These are phyloP conservation scores for Zymoseptoria ardabiliae DNA, from an alignment of 2,329 filamentous ascomycete species.

Conservation along the genomic window DNA sequence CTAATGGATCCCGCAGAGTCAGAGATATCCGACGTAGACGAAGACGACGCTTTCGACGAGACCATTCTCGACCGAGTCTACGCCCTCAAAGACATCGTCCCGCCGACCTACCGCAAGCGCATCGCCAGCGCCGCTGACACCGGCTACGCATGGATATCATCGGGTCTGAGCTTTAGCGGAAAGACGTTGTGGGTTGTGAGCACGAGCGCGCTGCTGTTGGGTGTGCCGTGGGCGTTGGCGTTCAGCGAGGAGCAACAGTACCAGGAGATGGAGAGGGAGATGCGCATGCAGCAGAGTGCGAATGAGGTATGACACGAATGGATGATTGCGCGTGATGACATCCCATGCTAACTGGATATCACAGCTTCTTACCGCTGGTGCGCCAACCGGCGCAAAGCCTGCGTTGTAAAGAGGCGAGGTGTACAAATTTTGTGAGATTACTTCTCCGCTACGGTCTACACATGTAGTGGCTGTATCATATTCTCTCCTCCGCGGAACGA, in stretches of 20 bases:
- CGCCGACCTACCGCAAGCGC: constrained; percentile 38
- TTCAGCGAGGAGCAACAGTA: constrained; percentile 95
- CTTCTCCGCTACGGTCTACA: constrained; percentile 5
- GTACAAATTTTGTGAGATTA: constrained; percentile 4
- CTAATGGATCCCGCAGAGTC: constrained; percentile 50
- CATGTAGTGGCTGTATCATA: constrained; percentile 20
- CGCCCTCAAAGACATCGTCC: constrained; percentile 40
- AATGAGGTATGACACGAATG: constrained; percentile 55
- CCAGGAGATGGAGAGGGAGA: constrained; percentile 95
- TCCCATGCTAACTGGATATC: constrained; percentile 8
- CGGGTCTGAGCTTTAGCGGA: constrained; percentile 63
- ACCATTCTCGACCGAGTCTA: constrained; percentile 36
- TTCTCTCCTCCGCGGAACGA: constrained; percentile 14
- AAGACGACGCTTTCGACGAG: constrained; percentile 50
- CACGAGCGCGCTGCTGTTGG: constrained; percentile 80
- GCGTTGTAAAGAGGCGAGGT: constrained; percentile 15
- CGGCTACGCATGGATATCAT: constrained; percentile 52
- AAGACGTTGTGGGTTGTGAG: constrained; percentile 86
- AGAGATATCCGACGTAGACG: constrained; percentile 63
- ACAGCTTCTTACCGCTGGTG: constrained; percentile 21
- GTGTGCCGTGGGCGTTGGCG: constrained; percentile 87
- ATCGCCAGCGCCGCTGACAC: constrained; percentile 39
- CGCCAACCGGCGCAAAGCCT: constrained; percentile 18
- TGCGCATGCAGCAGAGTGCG: constrained; percentile 88
- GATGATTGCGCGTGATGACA: not conserved